Conservation (phyloP, 1,284 basidiomycete species). For the Rhodotorula sp. region DNA sequence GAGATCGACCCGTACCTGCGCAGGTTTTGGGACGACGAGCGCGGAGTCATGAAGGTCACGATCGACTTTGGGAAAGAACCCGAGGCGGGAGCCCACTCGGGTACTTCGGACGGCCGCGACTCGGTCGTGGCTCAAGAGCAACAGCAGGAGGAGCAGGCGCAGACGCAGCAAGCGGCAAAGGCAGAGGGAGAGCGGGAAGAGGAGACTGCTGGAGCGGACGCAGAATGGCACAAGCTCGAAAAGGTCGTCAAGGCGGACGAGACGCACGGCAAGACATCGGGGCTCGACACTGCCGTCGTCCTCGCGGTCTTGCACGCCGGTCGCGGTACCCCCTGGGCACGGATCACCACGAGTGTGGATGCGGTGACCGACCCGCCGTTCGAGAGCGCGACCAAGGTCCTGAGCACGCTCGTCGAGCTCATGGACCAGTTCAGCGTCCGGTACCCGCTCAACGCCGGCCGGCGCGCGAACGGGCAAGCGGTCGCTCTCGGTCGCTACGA, state of each 20-base stretch:
- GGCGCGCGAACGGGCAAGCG: constrained; percentile 41
- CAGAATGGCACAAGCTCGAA: constrained; percentile 5
- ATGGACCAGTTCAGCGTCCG: constrained; percentile 46
- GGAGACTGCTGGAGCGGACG: neutral
- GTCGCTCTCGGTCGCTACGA: constrained; percentile 52
- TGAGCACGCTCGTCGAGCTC: constrained; percentile 49
- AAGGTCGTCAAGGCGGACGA: neutral
- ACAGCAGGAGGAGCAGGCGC: neutral
- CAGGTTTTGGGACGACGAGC: constrained; percentile 48
- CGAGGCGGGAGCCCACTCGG: constrained; percentile 9
- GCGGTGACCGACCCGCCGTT: constrained; percentile 20
- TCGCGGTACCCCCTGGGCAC: constrained; percentile 27
- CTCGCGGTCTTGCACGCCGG: constrained; percentile 52
- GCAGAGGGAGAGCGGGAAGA: neutral
- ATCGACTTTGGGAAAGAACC: constrained; percentile 32
- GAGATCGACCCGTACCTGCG: constrained; percentile 44
- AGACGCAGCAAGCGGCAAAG: neutral
- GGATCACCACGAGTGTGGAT: neutral
- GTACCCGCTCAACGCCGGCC: constrained; percentile 50
- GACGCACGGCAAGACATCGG: constrained; percentile 36
- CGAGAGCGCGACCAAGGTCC: constrained; percentile 41
- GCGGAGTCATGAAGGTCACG: constrained; percentile 45
- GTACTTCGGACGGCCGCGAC: constrained; percentile 14
- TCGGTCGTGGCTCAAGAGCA: neutral
- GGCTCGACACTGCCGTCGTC: constrained; percentile 51